Evolutionary conservation across 805 yeast genomes (phyloP), one percentile per base, ranked within the genome.

Genomic region (Candida nemodendra): DNA sequence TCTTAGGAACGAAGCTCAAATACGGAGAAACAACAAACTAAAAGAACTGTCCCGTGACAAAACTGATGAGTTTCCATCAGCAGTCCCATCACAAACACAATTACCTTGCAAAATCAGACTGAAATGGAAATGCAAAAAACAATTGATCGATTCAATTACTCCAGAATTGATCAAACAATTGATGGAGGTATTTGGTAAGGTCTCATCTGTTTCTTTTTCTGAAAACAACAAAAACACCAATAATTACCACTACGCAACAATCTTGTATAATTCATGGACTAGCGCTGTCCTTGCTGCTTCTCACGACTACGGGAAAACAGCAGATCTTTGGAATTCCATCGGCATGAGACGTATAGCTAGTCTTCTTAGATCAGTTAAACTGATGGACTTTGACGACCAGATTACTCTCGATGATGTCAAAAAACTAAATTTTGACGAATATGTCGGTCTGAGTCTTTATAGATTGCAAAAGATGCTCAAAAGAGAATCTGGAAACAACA

Each of bases 131-230:
- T 59, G 62, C 31, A 64, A 64, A 39, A 61, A 61, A 5, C 68
- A 65, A 30, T 30, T 70, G 4, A 48, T 51, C 12, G 66, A 51
- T 1, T 41, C 56, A 15, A 53, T 72, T 15, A 59, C 57, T 16
- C 47, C 42, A 1, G 68, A 61, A 1, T 53, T 66, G 2, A 51
- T 76, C 15, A 17, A 27, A 16, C 53, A 61, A 31, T 55, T 76
- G 18, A 71, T 76, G 78, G 47, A 49, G 14, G 67, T 67, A 2
- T 76, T 75, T 54, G 81, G 81, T 1, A 45, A 59, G 0, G 51
- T 74, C 2, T 26, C 19, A 1, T 14, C 25, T 3, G 53, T 60
- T 1, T 9, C 35, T 16, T 17, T 49, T n/a, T 32, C 39, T 0
- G 36, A 36, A 2, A 31, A 25, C 2, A 50, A 48, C 27, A 32